These are phyloP conservation scores for Tetradesmus lagerheimii DNA, from an alignment of 139 green algal species.

Conservation along the genomic window DNA sequence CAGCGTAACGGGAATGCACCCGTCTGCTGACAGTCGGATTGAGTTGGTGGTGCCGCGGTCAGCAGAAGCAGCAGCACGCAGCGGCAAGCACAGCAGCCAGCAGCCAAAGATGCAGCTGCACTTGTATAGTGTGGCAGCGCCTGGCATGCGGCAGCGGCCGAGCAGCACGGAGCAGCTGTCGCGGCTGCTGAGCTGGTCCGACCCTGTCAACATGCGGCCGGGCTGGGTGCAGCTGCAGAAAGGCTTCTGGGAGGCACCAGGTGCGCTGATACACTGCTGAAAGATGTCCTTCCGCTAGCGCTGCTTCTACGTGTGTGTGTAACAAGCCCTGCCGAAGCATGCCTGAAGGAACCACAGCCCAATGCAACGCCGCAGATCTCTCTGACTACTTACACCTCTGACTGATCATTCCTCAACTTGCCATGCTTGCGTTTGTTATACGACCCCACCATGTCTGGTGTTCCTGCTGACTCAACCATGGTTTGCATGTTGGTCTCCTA, in stretches of 20 bases:
- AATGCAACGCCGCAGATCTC: no score
- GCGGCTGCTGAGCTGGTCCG: background rate
- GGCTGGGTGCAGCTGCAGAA: slow-evolving; percentile 2
- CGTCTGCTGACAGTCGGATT: background rate
- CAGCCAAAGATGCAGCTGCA: background rate
- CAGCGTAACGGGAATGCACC: background rate
- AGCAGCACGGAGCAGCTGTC: background rate
- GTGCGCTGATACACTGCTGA: background rate
- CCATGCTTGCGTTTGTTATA: no score
- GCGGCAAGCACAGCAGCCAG: background rate
- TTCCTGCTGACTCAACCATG: background rate
- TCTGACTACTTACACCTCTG: no score
- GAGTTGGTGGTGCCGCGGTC: background rate
- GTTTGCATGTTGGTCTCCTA: background rate
- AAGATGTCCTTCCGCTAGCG: no score
- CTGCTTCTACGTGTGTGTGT: no score
- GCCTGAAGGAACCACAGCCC: no score
- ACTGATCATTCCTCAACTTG: no score
- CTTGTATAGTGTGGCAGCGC: background rate
- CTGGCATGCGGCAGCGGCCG: background rate
- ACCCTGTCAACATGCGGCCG: background rate
- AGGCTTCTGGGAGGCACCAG: slow-evolving; percentile 18
- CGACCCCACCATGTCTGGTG: no score
- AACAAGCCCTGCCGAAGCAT: no score
- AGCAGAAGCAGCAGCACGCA: background rate